Evolutionary conservation across 2,329 filamentous ascomycete species (phyloP), one percentile per base, ranked within the genome.

Genomic region (Aureobasidium uvarum): DNA sequence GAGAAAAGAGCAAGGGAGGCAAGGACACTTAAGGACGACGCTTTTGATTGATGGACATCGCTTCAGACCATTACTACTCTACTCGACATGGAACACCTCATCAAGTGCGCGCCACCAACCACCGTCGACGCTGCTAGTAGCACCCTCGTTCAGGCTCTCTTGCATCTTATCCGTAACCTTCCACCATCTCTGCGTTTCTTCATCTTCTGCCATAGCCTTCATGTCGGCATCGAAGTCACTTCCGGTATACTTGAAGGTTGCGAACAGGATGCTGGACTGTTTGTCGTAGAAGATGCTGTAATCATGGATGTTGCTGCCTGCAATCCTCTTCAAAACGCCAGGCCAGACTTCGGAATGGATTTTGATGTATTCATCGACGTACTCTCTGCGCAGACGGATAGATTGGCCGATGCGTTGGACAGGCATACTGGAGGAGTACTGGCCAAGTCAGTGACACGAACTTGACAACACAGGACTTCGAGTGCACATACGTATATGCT

Each of bases 121-220:
- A 64, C 71, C 74, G 2, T 85, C 86, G 6, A 83, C 81, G 67
- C 85, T 87, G 67, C 81, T 82, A 70, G 79, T 81, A 2, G 85
- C 86, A 0, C 85, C 86, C 0, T 83, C 80, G 1, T 88, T 84
- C 36, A 89, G 73, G 7, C 71, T 75, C 68, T 80, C 87, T 77
- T 93, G 90, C 81, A 87, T 91, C 16, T 81, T 80, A 75, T 94
- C 90, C 58, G 90, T 93, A 86, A 93, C 88, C 66, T 79, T 80
- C 90, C 90, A 94, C 91, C 90, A 94, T 75, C 89, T 86, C 64
- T 85, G 83, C 39, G 93, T 88, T 72, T 87, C 88, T 0, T 85
- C 83, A 70, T 92, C 91, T 66, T 85, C 85, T 1, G 83, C 81
- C 89, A 93, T 92, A 67, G 81, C 82, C 75, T 85, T 83, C 91